Evolutionary conservation across 768 basidiomycete genomes (phyloP), one percentile per base, ranked within the genome.

Genomic region (Cystobasidiopsis lactophilus): DNA sequence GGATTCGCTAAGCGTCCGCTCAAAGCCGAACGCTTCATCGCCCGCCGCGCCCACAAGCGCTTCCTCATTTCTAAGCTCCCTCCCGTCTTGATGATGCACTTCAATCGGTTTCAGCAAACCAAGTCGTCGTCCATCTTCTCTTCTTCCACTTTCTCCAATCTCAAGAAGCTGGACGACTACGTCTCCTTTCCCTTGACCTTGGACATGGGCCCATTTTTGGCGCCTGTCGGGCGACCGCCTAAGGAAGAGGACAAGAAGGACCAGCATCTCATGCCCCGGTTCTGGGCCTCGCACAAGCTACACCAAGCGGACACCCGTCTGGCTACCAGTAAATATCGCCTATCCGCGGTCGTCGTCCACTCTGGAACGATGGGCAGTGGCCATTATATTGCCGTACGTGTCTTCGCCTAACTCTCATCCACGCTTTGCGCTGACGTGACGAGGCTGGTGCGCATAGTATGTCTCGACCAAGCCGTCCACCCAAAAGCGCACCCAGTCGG

Each of bases 31-130:
- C 82, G 82, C 31, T 78, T 77, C 47, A 72, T 91, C 44, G 73
- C 82, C 68, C 77, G 84, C 1, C 73, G 82, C 1, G 85, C 85
- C 3, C 86, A 85, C 69, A 96, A 96, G 67, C 82, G 89, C 13
- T 96, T 93, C 67, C 77, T 96, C 54, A 82, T 96, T 65, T 76
- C 79, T 16, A 63, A 66, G 38, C 64, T 67, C 14, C 89, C 89
- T 0, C 84, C 86, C 0, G 74, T 93, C 30, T 75, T 95, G 52
- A 82, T 89, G 48, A 75, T 95, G 54, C 89, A 95, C 60, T 74
- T 93, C 47, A 95, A 95, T 69, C 75, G 89, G 43, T 96, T 96
- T 68, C 85, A 91, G 67, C 86, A 91, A 63, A 72, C 79, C 7
- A 80, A 79, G 67, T 19, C 19, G 19, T 59, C 60, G 5, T 50